These are phyloP conservation scores for Melastoma candidum DNA, from an alignment of 441 rosid species.

Conservation along the genomic window DNA sequence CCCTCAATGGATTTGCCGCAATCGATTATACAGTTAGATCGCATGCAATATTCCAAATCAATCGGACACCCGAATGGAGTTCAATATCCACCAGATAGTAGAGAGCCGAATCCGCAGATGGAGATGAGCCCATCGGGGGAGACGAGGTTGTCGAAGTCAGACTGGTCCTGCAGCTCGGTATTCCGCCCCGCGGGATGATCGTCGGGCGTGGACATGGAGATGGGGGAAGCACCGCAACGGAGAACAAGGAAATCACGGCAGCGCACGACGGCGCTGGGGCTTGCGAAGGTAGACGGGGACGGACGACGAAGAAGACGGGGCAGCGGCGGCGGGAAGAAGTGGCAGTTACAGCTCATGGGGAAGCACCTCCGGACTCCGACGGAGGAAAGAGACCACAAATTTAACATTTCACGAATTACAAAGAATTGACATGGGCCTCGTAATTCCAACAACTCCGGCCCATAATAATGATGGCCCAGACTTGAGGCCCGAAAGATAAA, in stretches of 20 bases:
- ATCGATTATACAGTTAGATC: no score
- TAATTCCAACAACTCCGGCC: no score
- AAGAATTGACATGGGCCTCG: no score
- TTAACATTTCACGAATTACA: no score
- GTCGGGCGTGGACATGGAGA: conserved; percentile 5
- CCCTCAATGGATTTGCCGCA: no score
- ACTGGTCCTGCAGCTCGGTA: conserved; percentile 35
- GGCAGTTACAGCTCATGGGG: no score
- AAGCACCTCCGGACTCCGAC: no score
- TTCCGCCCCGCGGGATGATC: conserved; percentile 4
- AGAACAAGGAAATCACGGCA: conserved; percentile 18
- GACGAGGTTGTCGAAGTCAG: conserved; percentile 47
- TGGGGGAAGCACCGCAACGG: background rate
- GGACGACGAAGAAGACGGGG: background rate
- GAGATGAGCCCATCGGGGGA: conserved; percentile 57
- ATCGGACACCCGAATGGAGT: background rate
- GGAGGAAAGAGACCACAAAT: no score
- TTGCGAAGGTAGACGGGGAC: background rate
- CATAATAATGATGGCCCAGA: no score
- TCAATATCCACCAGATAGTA: conserved; percentile 54
- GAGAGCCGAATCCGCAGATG: conserved; percentile 87
- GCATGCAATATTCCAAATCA: background rate
- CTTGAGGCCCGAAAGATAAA: no score
- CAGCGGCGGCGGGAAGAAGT: background rate
- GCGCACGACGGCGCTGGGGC: conserved; percentile 12